Conservation (phyloP, 2,329 filamentous ascomycete species). For the Colletotrichum plurivorum region DNA sequence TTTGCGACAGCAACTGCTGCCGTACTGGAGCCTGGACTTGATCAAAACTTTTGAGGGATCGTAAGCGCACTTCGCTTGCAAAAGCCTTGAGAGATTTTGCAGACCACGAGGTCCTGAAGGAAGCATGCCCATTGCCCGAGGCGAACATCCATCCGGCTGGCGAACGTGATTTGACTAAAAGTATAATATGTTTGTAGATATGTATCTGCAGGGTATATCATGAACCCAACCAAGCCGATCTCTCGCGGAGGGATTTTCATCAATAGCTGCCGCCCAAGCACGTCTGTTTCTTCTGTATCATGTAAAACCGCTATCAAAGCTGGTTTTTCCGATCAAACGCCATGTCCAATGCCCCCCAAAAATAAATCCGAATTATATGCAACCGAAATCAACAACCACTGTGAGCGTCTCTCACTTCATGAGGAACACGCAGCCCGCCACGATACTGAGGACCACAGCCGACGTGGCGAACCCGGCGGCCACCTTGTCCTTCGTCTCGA, state of each 20-base stretch:
- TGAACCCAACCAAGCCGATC: slow-evolving; percentile 11
- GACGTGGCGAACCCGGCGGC: slow-evolving; percentile 71
- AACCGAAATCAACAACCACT: not conserved
- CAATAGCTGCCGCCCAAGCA: slow-evolving; percentile 11
- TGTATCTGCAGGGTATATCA: slow-evolving; percentile 28
- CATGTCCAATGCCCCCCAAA: slow-evolving; percentile 10
- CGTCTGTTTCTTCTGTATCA: slow-evolving; percentile 9
- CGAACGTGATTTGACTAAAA: slow-evolving; percentile 1
- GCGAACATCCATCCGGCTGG: not conserved
- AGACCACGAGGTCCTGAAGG: not conserved
- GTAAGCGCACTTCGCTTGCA: slow-evolving; percentile 20
- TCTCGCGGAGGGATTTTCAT: slow-evolving; percentile 10
- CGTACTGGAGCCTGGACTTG: not conserved
- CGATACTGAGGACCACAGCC: slow-evolving; percentile 61
- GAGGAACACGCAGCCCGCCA: slow-evolving; percentile 66
- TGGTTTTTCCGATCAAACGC: slow-evolving; percentile 14
- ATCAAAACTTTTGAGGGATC: not conserved
- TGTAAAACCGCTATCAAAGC: slow-evolving; percentile 37
- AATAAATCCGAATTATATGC: slow-evolving; percentile 14
- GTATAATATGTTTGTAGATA: not conserved
- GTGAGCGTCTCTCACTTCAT: slow-evolving; percentile 48
- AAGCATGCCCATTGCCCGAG: not conserved
- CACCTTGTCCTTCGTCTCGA: slow-evolving; percentile 66
- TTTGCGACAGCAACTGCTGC: slow-evolving; percentile 24
- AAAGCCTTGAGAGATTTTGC: not conserved